These are phyloP conservation scores for Vitis rotundifolia DNA, from an alignment of 164 flowering plant genomes.

Conservation along the genomic window DNA sequence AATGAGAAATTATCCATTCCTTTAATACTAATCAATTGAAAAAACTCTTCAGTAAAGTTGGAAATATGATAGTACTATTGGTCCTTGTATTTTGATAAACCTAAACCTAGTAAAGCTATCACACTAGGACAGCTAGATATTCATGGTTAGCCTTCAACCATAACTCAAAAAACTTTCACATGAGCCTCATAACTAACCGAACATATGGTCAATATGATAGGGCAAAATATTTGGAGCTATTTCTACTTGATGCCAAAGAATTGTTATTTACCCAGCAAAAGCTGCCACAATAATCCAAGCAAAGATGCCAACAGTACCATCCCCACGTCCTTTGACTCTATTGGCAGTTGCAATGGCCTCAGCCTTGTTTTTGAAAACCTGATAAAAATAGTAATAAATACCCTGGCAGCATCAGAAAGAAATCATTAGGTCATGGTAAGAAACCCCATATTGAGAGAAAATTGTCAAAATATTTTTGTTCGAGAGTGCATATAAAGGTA, in stretches of 20 bases:
- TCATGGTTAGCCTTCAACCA: not conserved
- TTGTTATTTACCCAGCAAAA: conserved; percentile 53
- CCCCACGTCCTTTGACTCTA: conserved; percentile 58
- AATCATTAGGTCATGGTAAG: not conserved
- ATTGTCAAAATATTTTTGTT: not conserved
- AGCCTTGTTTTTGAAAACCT: conserved; percentile 76
- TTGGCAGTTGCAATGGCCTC: conserved; percentile 59
- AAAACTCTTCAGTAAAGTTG: no score
- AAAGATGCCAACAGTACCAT: conserved; percentile 77
- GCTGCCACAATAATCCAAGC: conserved; percentile 84
- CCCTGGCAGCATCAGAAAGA: conserved; percentile 44
- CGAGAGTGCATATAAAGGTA: no score
- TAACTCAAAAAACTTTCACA: not conserved
- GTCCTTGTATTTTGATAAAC: not conserved
- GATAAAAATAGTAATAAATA: conserved; percentile 79
- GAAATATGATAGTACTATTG: not conserved
- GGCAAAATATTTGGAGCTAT: not conserved
- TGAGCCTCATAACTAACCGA: not conserved
- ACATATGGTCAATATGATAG: not conserved
- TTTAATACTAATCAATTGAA: no score
- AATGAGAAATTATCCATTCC: no score
- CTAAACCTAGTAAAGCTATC: no score
- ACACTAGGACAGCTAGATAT: no score
- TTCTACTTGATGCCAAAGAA: not conserved
- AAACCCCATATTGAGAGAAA: not conserved